These are phyloP conservation scores for Jackrogersella minutella DNA, from an alignment of 495 filamentous ascomycete genomes.

Conservation along the genomic window DNA sequence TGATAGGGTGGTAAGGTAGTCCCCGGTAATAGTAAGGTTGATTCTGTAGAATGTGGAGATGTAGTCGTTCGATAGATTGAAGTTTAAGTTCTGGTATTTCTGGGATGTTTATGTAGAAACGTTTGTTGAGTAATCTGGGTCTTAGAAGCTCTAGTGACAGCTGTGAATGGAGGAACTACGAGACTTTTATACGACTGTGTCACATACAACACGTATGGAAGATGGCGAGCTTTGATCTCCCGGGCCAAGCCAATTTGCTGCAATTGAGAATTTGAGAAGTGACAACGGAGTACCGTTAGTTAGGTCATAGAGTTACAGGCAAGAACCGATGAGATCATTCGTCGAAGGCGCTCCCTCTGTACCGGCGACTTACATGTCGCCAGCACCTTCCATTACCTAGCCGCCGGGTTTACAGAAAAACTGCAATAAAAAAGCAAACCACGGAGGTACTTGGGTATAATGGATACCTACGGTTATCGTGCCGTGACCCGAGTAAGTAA, in stretches of 20 bases:
- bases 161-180: constrained; percentile 12
- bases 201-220: background rate
- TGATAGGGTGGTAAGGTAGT: constrained; percentile 21
- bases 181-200: constrained; percentile 17
- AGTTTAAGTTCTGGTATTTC: constrained; percentile 19
- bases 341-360: constrained; percentile 10
- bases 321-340: constrained; percentile 38
- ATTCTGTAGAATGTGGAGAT: constrained; percentile 9
- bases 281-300: constrained; percentile 16
- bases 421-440: too few species aligned
- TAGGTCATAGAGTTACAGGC: constrained; percentile 36
- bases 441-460: too few species aligned
- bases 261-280: constrained; percentile 12
- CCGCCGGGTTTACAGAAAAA: background rate
- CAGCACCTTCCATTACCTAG: constrained; percentile 1
- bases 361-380: constrained; percentile 14
- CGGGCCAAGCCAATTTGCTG: constrained; percentile 18
- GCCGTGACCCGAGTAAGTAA: too few species aligned
- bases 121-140: background rate
- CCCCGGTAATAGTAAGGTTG: constrained; percentile 26
- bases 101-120: constrained; percentile 8
- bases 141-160: constrained; percentile 2
- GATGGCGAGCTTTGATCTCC: constrained; percentile 4
- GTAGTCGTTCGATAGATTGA: background rate
- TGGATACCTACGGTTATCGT: too few species aligned